Percentiles rank a stretch among this genome's conserved stretches.
Conservation (phyloP, 1,284 basidiomycete species). For the Fistulinella cinereoalba region DNA sequence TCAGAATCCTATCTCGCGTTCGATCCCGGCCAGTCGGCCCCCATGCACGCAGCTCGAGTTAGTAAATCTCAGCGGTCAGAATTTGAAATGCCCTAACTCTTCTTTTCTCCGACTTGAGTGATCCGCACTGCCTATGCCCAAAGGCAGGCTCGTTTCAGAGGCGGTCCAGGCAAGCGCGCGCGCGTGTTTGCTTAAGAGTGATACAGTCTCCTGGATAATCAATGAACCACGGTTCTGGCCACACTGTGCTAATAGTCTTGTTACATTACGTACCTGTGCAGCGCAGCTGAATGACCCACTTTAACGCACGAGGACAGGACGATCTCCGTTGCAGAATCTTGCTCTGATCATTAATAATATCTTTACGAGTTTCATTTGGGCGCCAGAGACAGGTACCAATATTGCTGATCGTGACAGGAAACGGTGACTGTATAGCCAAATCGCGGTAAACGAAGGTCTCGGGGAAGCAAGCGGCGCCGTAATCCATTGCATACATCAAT, state of each 20-base stretch:
- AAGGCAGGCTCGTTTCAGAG: background rate
- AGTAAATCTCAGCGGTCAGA: constrained; percentile 9
- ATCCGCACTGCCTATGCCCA: constrained; percentile 1
- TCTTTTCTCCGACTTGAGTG: constrained; percentile 1
- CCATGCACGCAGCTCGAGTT: constrained; percentile 9
- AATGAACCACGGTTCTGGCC: background rate
- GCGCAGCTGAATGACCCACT: constrained; percentile 23
- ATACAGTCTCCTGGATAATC: constrained; percentile 1
- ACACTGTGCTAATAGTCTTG: constrained; percentile 1
- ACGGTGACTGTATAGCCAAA: constrained; percentile 12
- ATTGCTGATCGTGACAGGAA: constrained; percentile 5
- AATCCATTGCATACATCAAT: too few relatives aligned
- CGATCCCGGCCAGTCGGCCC: constrained; percentile 2
- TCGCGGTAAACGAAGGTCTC: constrained; percentile 18
- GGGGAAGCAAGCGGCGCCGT: constrained; percentile 5
- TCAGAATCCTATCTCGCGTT: constrained; percentile 15
- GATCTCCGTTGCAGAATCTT: constrained; percentile 27
- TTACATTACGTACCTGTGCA: constrained; percentile 21
- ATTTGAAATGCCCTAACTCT: constrained; percentile 32
- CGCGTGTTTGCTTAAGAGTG: too few relatives aligned
- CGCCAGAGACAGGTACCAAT: constrained; percentile 8
- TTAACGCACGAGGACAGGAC: constrained; percentile 30
- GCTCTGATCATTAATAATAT: constrained; percentile 13
- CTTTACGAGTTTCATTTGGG: constrained; percentile 9
- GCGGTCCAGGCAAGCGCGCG: too few relatives aligned